phyloP scores from a whole-genome alignment of 2,329 filamentous ascomycete genomes.

The Cladosporium sp. region DNA sequence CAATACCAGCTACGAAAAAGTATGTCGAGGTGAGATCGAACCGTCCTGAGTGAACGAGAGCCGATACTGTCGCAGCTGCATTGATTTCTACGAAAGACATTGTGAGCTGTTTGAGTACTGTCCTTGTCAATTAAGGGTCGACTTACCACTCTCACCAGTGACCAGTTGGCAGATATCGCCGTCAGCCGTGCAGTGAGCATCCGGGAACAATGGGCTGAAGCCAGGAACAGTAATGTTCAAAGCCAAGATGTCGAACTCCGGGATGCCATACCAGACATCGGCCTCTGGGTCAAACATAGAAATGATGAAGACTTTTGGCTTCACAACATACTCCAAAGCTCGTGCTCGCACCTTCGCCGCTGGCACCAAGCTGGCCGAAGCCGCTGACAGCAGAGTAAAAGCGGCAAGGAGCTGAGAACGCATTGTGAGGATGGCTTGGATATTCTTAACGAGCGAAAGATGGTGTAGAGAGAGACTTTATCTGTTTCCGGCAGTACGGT shows the following conservation, averaged over 20 bases:
- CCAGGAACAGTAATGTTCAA: conserved; percentile 40
- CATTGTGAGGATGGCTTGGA: neutral
- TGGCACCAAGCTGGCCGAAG: conserved; percentile 12
- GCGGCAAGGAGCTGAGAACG: neutral
- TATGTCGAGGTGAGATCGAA: conserved; percentile 71
- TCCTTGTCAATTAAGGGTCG: neutral
- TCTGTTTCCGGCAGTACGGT: neutral
- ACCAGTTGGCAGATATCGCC: conserved; percentile 64
- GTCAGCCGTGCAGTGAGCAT: conserved; percentile 63
- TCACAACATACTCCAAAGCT: conserved; percentile 35
- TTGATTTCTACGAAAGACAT: conserved; percentile 70
- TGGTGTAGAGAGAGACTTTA: neutral
- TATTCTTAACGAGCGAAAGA: neutral
- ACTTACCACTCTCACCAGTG: conserved; percentile 57
- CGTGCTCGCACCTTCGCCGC: neutral
- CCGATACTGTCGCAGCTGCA: conserved; percentile 68
- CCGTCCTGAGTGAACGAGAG: conserved; percentile 58
- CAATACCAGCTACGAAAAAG: conserved; percentile 72
- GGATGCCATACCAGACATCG: conserved; percentile 52
- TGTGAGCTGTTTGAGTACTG: conserved; percentile 44
- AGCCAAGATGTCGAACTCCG: conserved; percentile 39
- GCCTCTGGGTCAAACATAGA: conserved; percentile 55
- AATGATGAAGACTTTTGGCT: conserved; percentile 64
- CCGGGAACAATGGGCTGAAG: conserved; percentile 34
- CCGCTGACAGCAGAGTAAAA: neutral